phyloP scores from a whole-genome alignment of 2,329 filamentous ascomycete genomes.

The Claviceps sorghi region DNA sequence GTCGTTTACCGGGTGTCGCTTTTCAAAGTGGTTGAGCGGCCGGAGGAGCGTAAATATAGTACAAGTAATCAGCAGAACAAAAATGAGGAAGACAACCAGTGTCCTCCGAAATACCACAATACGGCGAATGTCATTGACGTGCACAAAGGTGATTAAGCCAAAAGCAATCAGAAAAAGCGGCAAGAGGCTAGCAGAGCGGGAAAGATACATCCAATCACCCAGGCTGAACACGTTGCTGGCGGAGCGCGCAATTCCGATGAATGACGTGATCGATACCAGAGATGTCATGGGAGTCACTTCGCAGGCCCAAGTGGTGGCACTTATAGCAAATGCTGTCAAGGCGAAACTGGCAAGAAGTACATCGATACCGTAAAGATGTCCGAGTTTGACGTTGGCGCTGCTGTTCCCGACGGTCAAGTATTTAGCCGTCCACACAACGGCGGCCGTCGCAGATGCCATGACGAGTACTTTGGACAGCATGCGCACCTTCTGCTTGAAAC shows the following conservation, averaged over 20 bases:
- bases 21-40: conserved; percentile 14
- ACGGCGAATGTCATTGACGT: conserved; percentile 27
- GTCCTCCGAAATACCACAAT: conserved; percentile 28
- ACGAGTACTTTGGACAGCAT: conserved; percentile 29
- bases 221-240: conserved; percentile 21
- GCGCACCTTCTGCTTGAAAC: conserved; percentile 30
- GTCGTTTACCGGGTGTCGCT: conserved; percentile 32
- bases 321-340: conserved; percentile 29
- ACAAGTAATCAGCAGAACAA: conserved; percentile 21
- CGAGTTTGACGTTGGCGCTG: conserved; percentile 19
- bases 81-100: conserved; percentile 24
- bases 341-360: conserved; percentile 32
- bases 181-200: conserved; percentile 20
- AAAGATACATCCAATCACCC: conserved; percentile 32
- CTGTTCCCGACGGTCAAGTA: conserved; percentile 15
- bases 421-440: conserved; percentile 21
- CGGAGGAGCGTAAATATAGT: conserved; percentile 23
- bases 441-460: conserved; percentile 24
- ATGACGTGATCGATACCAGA: conserved; percentile 27
- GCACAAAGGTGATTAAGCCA: conserved; percentile 29
- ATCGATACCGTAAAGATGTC: conserved; percentile 33
- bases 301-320: conserved; percentile 30
- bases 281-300: conserved; percentile 31
- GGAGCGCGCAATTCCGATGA: conserved; percentile 24
- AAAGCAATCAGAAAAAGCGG: conserved; percentile 24